Evolutionary conservation across 192 early-diverging fungal species (phyloP).

Genomic region (Coemansia sp.): DNA sequence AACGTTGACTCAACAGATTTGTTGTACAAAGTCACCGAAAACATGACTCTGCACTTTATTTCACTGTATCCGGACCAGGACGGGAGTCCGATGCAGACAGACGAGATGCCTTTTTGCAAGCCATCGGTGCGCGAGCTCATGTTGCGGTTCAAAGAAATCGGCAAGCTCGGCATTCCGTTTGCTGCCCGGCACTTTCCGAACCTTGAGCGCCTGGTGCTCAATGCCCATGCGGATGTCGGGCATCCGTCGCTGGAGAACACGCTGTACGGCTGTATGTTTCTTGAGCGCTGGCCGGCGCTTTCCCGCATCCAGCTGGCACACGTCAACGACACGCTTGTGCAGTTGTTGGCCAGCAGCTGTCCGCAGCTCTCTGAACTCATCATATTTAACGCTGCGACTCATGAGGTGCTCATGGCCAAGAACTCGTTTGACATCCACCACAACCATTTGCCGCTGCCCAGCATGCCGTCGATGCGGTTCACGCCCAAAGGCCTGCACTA

Average conservation of each 20-base stretch:
- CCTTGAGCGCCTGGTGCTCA: conserved; percentile 45
- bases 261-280: conserved; percentile 54
- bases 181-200: conserved; percentile 52
- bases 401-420: conserved; percentile 48
- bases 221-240: conserved; percentile 41
- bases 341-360: conserved; percentile 50
- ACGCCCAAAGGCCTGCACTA: conserved; percentile 55
- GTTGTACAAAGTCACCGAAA: conserved; percentile 53
- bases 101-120: conserved; percentile 49
- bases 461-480: conserved; percentile 51
- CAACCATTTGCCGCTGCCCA: conserved; percentile 44
- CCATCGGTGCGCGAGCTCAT: conserved; percentile 53
- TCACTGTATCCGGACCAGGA: conserved; percentile 23
- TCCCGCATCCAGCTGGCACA: conserved; percentile 50
- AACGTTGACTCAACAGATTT: conserved; percentile 53
- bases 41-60: conserved; percentile 46
- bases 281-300: conserved; percentile 39
- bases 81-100: background rate
- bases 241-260: conserved; percentile 54
- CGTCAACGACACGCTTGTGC: conserved; percentile 54
- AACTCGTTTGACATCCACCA: conserved; percentile 56
- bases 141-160: conserved; percentile 48
- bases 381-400: conserved; percentile 50
- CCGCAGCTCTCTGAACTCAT: conserved; percentile 47
- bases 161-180: conserved; percentile 55